Evolutionary conservation across 2,329 filamentous ascomycete species (phyloP), one percentile per base, ranked within the genome.

Genomic region (Fusarium abutilonis): DNA sequence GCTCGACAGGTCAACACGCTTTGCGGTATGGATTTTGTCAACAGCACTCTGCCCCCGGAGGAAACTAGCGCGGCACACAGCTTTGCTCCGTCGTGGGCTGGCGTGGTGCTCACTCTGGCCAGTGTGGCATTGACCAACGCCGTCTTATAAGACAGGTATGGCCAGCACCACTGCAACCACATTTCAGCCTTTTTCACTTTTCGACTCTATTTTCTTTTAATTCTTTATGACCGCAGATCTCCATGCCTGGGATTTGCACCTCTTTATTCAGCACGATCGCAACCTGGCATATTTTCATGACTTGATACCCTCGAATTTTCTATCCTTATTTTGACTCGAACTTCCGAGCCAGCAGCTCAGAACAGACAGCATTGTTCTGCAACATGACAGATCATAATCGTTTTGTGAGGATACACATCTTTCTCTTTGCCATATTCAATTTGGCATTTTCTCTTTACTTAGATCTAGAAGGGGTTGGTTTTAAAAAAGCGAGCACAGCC

Each of bases 1-100:
- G 93, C 94, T 0, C 77, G 83, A 60, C 85, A 89, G 69, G 83
- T 98, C 47, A 90, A 97, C 71, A 79, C 85, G 10, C 80, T 82
- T 4, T 89, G 87, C 67, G 87, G 87, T 0, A 74, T 79, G 0
- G 74, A 73, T 13, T 89, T 86, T 64, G 83, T 85, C 58, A 88
- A 87, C 63, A 75, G 78, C 36, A 83, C 80, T n/a, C 71, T 88
- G 4, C 79, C 83, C 0, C 75, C 70, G 31, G 71, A 70, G 5
- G 69, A 67, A 41, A 42, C 56, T 29, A 70, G 52, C n/a, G 54
- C 60, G 9, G 60, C 49, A 11, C 34, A 55, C 7, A 8, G 40
- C 9, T 60, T 43, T 29, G 35, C 45, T 5, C 69, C 71, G 4
- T 68, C 67, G 6, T 68, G 67, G 54, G 32, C 42, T 10, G 56